Evolutionary conservation across 768 basidiomycete species (phyloP).

Genomic region (Pleurotus djamor): DNA sequence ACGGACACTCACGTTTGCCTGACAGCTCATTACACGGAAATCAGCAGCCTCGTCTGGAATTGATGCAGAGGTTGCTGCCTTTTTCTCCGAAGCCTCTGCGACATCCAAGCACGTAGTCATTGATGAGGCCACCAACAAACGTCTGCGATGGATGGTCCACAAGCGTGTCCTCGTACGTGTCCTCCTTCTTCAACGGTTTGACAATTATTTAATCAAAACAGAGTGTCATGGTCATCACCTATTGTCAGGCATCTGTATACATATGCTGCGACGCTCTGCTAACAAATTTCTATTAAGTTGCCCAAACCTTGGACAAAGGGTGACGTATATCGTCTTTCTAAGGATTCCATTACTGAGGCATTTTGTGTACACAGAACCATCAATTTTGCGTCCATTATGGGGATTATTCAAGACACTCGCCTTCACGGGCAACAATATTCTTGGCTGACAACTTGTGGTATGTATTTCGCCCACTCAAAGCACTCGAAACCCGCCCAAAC

Average conservation of each 20-base stretch:
- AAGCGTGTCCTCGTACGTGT: slow-evolving; percentile 37
- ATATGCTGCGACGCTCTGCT: neutral
- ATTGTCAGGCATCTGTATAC: slow-evolving; percentile 24
- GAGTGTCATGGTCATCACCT: slow-evolving; percentile 44
- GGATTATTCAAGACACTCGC: slow-evolving; percentile 37
- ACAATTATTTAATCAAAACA: slow-evolving; percentile 3
- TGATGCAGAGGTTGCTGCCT: slow-evolving; percentile 43
- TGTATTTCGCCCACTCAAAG: slow-evolving; percentile 10
- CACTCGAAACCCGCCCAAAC: neutral
- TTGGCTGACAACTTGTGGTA: slow-evolving; percentile 46
- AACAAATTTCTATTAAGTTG: slow-evolving; percentile 19
- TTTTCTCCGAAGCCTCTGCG: slow-evolving; percentile 29
- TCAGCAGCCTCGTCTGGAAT: slow-evolving; percentile 23
- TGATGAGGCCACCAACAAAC: slow-evolving; percentile 37
- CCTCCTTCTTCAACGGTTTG: neutral
- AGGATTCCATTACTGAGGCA: neutral
- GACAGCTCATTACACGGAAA: neutral
- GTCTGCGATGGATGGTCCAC: slow-evolving; percentile 44
- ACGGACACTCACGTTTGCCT: neutral
- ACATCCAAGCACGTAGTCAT: slow-evolving; percentile 26
- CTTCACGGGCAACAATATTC: slow-evolving; percentile 49
- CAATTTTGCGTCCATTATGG: slow-evolving; percentile 48
- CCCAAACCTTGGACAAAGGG: slow-evolving; percentile 47
- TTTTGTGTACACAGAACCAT: slow-evolving; percentile 27
- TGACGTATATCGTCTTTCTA: slow-evolving; percentile 10